Conservation (phyloP, 2,329 filamentous ascomycete genomes). For the Penicillium glabrum region DNA sequence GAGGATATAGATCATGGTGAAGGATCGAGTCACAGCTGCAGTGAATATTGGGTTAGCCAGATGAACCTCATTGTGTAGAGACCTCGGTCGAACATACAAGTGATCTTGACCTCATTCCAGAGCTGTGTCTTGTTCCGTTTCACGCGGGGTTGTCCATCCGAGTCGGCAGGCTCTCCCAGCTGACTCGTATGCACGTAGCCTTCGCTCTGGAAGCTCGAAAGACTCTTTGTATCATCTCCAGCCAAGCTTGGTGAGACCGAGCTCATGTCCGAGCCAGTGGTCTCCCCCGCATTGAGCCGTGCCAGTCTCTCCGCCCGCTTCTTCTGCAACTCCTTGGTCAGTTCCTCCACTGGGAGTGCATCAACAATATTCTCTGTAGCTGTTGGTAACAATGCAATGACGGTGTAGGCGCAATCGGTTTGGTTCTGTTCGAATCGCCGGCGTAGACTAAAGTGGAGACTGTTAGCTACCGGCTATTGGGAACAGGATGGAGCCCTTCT, state of each 20-base stretch:
- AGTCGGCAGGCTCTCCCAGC: slow-evolving; percentile 56
- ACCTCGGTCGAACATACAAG: slow-evolving; percentile 56
- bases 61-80: neutral
- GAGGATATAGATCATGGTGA: slow-evolving; percentile 89
- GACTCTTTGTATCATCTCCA: slow-evolving; percentile 80
- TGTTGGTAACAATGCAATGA: slow-evolving; percentile 90
- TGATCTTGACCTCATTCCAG: slow-evolving; percentile 97
- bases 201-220: slow-evolving; percentile 74
- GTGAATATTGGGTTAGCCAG: neutral
- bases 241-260: slow-evolving; percentile 66
- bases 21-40: slow-evolving; percentile 81
- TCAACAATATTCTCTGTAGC: slow-evolving; percentile 86
- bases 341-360: slow-evolving; percentile 84
- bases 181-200: slow-evolving; percentile 83
- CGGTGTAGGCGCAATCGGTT: slow-evolving; percentile 96
- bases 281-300: slow-evolving; percentile 57
- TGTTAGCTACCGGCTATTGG: slow-evolving; percentile 15
- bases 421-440: slow-evolving; percentile 98
- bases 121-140: slow-evolving; percentile 88
- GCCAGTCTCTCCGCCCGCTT: slow-evolving; percentile 77
- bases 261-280: slow-evolving; percentile 56
- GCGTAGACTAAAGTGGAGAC: slow-evolving; percentile 64
- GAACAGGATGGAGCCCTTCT: slow-evolving; percentile 2
- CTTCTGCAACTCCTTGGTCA: slow-evolving; percentile 90
- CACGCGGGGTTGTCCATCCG: slow-evolving; percentile 50